These are phyloP conservation scores for Brassica juncea DNA, from an alignment of 345 rosid genomes.

Conservation along the genomic window DNA sequence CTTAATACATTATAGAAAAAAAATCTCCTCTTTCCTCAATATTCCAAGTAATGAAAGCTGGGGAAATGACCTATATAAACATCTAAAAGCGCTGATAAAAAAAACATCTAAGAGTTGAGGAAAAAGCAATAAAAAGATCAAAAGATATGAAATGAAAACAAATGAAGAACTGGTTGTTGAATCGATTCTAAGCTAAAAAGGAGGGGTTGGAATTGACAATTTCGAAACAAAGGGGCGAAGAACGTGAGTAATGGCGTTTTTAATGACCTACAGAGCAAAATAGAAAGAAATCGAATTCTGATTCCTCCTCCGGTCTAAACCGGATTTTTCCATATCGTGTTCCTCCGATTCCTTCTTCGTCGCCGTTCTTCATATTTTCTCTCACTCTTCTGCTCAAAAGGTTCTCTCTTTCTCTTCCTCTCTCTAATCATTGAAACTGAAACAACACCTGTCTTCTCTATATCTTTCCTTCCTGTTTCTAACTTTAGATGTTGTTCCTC, in stretches of 20 bases:
- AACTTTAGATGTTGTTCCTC: conserved; percentile 9
- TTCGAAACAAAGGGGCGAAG: conserved; percentile 6
- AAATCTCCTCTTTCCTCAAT: not conserved
- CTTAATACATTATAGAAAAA: not conserved
- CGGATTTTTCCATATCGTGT: conserved; percentile 21
- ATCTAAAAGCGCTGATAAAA: too few relatives aligned
- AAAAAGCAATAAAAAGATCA: not conserved
- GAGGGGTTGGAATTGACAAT: conserved; percentile 15
- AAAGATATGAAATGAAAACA: not conserved
- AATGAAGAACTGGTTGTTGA: not conserved
- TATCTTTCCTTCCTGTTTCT: not conserved
- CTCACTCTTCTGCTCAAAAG: conserved; percentile 40
- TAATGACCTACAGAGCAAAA: conserved; percentile 18
- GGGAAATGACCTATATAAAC: not conserved
- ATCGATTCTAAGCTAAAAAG: conserved; percentile 13
- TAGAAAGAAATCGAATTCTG: conserved; percentile 22
- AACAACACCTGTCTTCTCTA: not conserved
- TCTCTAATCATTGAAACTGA: not conserved
- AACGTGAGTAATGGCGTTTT: conserved; percentile 4
- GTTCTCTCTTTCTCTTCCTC: conserved; percentile 14
- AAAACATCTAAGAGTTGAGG: too few relatives aligned
- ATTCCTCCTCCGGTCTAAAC: conserved; percentile 21
- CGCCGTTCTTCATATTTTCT: conserved; percentile 39
- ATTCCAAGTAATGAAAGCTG: too few relatives aligned
- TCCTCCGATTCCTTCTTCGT: conserved; percentile 32